Conservation (phyloP, 768 basidiomycete species). For the Tremella fuciformis region DNA sequence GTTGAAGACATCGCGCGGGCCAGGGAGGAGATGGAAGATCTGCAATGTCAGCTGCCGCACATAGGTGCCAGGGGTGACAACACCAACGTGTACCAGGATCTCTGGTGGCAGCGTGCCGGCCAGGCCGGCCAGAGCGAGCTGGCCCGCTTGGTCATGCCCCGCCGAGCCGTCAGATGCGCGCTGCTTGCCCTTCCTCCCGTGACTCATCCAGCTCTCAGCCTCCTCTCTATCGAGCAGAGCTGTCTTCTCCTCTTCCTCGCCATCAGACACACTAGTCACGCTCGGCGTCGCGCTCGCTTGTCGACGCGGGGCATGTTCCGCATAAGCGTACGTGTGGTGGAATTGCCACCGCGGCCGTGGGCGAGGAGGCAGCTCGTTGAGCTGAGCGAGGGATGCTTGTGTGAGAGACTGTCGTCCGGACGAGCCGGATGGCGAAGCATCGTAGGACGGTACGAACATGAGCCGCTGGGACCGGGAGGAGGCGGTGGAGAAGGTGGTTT, state of each 20-base stretch:
- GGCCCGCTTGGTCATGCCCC: slow-evolving; percentile 6
- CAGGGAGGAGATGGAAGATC: slow-evolving; percentile 78
- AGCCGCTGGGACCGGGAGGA: not conserved
- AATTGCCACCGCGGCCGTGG: slow-evolving; percentile 5
- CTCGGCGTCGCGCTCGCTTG: slow-evolving; percentile 11
- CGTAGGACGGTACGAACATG: no score
- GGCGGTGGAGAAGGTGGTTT: not conserved
- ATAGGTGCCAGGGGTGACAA: not conserved
- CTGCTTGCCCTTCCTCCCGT: slow-evolving; percentile 13
- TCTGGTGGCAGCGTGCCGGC: slow-evolving; percentile 68
- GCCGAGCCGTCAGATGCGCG: no score
- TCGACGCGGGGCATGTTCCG: slow-evolving; percentile 4
- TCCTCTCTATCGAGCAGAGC: slow-evolving; percentile 15
- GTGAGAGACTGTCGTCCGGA: not conserved
- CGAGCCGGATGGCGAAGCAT: slow-evolving; percentile 12
- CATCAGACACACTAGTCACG: slow-evolving; percentile 32
- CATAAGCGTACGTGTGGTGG: not conserved
- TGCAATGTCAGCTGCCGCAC: slow-evolving; percentile 10
- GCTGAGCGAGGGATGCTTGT: slow-evolving; percentile 7
- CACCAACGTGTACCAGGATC: slow-evolving; percentile 69
- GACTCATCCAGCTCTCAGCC: slow-evolving; percentile 1
- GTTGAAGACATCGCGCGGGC: slow-evolving; percentile 68
- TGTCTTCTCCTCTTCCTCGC: slow-evolving; percentile 23
- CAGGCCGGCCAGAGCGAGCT: slow-evolving; percentile 5
- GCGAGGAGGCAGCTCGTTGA: not conserved